Conservation (phyloP, 306 rosid genomes). For the Cercis canadensis region DNA sequence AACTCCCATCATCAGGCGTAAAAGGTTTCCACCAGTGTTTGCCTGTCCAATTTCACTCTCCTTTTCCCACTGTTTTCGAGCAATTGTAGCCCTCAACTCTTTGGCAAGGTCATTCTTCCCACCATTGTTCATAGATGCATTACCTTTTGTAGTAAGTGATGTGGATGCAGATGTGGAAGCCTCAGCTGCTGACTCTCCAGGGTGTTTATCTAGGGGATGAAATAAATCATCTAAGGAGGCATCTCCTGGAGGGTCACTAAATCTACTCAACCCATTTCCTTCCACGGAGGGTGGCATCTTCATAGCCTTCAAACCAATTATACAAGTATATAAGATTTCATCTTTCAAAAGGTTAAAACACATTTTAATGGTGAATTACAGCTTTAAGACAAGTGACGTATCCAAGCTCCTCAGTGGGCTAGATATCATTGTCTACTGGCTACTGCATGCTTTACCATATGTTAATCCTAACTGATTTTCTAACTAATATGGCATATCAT, state of each 20-base stretch:
- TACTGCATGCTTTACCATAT: not conserved
- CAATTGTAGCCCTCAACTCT: constrained; percentile 92
- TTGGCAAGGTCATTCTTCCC: constrained; percentile 93
- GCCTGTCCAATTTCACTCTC: constrained; percentile 84
- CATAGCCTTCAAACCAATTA: constrained; percentile 63
- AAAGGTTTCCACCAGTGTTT: constrained; percentile 78
- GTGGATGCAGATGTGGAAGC: constrained; percentile 87
- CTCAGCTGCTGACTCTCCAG: constrained; percentile 65
- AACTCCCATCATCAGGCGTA: constrained; percentile 88
- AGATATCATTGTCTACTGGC: constrained; percentile 11
- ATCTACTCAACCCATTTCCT: constrained; percentile 88
- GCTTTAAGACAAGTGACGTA: constrained; percentile 19
- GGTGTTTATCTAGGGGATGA: constrained; percentile 75
- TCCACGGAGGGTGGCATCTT: constrained; percentile 64
- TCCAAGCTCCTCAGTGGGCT: constrained; percentile 26
- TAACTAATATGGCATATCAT: not conserved
- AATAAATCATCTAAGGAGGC: constrained; percentile 94
- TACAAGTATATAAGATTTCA: constrained; percentile 40
- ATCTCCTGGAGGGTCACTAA: constrained; percentile 99
- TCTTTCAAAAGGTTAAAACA: constrained; percentile 24
- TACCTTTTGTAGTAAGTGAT: constrained; percentile 58
- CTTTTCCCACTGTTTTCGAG: constrained; percentile 92
- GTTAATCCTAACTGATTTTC: constrained; percentile 12
- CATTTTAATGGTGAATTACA: constrained; percentile 20
- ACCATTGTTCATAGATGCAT: constrained; percentile 56